Evolutionary conservation across 306 rosid species (phyloP).

Genomic region (Castanea sativa): DNA sequence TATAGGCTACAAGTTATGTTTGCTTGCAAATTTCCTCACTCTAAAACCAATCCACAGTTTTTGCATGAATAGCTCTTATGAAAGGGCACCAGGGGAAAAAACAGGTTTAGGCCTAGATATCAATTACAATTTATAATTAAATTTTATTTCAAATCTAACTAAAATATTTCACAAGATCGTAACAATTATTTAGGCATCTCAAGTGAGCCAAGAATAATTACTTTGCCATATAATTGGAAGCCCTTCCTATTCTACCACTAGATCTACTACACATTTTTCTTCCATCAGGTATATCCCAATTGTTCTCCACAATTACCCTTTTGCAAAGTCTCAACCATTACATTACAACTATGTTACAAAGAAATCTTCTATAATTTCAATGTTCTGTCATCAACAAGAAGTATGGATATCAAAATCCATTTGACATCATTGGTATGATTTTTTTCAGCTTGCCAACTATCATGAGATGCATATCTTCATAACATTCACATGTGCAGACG

Average conservation of each 20-base stretch:
- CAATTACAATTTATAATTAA: slow-evolving; percentile 1
- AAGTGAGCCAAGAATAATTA: slow-evolving; percentile 22
- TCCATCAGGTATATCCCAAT: slow-evolving; percentile 19
- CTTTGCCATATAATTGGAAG: slow-evolving; percentile 25
- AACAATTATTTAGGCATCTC: slow-evolving; percentile 28
- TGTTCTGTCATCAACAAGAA: slow-evolving; percentile 6
- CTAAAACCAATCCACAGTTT: no score
- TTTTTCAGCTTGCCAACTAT: slow-evolving; percentile 19
- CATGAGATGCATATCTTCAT: slow-evolving; percentile 7
- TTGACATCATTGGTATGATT: background rate
- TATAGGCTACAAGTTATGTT: no score
- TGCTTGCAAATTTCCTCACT: no score
- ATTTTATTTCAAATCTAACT: slow-evolving; percentile 44
- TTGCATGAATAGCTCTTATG: no score
- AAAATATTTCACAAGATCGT: slow-evolving; percentile 34
- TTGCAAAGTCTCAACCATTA: slow-evolving; percentile 23
- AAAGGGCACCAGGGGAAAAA: no score
- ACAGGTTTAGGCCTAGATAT: background rate
- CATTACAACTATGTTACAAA: slow-evolving; percentile 50
- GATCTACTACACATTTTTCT: slow-evolving; percentile 27
- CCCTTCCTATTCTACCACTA: slow-evolving; percentile 29
- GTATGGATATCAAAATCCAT: background rate
- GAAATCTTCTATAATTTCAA: slow-evolving; percentile 23
- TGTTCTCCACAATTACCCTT: slow-evolving; percentile 28
- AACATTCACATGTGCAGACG: background rate